Evolutionary conservation across 1,284 basidiomycete species (phyloP).

Genomic region (Ceratobasidium sp.): DNA sequence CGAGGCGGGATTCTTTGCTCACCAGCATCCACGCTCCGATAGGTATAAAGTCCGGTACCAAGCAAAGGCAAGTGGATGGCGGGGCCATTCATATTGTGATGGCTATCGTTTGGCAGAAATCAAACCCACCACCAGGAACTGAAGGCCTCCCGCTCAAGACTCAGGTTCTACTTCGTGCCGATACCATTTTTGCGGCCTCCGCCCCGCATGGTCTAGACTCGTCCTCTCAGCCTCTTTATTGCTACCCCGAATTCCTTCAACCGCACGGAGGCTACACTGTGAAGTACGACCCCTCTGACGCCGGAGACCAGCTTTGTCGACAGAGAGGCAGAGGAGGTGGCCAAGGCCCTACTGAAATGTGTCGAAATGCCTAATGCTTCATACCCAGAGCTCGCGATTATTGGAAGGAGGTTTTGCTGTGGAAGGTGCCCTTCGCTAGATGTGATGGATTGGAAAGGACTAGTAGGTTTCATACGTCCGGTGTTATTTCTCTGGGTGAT

Average conservation of each 20-base stretch:
- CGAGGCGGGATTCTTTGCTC: too few relatives aligned
- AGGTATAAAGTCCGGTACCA: too few relatives aligned
- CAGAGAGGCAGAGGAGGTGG: conserved; percentile 22
- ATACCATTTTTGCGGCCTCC: background rate
- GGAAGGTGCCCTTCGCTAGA: background rate
- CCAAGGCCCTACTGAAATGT: background rate
- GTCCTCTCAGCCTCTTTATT: too few relatives aligned
- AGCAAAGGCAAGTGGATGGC: too few relatives aligned
- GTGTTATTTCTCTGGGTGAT: background rate
- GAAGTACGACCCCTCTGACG: background rate
- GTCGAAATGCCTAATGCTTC: conserved; percentile 6
- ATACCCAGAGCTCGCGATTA: background rate
- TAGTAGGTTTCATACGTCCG: background rate
- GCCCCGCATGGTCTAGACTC: background rate
- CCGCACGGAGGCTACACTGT: background rate
- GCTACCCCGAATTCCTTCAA: conserved; percentile 3
- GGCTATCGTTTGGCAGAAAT: background rate
- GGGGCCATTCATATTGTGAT: background rate
- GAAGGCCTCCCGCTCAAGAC: background rate
- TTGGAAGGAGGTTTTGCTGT: background rate
- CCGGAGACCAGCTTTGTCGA: background rate
- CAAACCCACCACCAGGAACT: background rate
- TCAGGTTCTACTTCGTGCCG: conserved; percentile 12
- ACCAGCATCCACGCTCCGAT: too few relatives aligned
- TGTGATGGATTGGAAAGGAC: background rate